Base-by-base conservation (phyloP, 1,284 basidiomycete genomes). In the Marasmius oreades region DNA sequence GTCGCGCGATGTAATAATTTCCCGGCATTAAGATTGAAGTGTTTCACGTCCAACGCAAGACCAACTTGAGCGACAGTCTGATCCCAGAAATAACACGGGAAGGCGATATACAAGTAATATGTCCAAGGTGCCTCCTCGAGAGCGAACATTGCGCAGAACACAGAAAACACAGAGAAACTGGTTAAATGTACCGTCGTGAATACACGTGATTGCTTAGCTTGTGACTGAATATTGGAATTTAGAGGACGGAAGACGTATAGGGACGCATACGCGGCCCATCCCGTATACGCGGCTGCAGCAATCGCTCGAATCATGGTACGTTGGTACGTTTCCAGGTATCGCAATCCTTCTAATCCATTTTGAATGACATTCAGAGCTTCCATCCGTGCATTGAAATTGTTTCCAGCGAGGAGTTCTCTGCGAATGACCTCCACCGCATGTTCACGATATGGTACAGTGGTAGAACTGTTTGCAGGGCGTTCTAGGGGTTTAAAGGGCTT, bases 291-390 rank as follows among this genome's bases (percentile, higher is more conserved):
- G 3, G 77, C 63, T 1, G 80, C 80, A 50, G 93, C 90, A 57
- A 95, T 84, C 1, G 68, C 72, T 23, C 85, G 81, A 24, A 95
- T 84, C 44, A 93, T 70, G 28, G 82, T 76, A 43, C 90, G 86
- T 65, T 95, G 92, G 66, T 94, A 92, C 69, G 90, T 93, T 69
- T 95, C 90, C 5, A 95, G 78, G 67, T 95, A 95, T 45, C 83
- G 81, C 20, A 93, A 73, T 0, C 92, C 93, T 48, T 78, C 72
- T 2, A 95, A 73, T 2, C 81, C 77, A 14, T 74, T 64, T 31
- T 76, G 64, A 53, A 92, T 87, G 12, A 93, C 74, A 22, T 78
- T 69, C 1, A 76, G 69, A 5, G 87, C 82, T 26, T 71, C 66
- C 18, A 65, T 61, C 14, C 88, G 79, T 0, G 84, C 84, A 11